Conservation (phyloP, 176 grass and related monocot genomes). For the Zizania latifolia region DNA sequence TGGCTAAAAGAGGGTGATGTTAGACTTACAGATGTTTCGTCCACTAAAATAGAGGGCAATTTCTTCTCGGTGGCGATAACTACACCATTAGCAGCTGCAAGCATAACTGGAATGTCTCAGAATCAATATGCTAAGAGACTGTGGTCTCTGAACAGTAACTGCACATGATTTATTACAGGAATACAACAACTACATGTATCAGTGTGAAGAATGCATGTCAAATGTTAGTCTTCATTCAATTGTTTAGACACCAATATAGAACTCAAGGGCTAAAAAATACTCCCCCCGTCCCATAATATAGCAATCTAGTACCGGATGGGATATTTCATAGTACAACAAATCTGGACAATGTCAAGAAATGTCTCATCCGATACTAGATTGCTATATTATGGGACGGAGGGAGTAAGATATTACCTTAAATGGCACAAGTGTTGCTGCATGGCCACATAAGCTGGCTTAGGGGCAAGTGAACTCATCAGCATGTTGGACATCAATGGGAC, state of each 20-base stretch:
- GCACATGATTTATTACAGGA: neutral
- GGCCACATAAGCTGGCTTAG: neutral
- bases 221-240: conserved; percentile 12
- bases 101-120: neutral
- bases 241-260: neutral
- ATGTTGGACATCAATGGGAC: neutral
- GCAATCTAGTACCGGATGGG: no score
- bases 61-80: conserved; percentile 84
- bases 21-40: conserved; percentile 71
- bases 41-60: conserved; percentile 75
- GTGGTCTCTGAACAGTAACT: neutral
- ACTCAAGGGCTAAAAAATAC: neutral
- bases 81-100: conserved; percentile 76
- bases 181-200: neutral
- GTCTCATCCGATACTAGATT: no score
- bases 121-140: conserved; percentile 5
- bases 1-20: neutral
- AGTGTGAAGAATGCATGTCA: neutral
- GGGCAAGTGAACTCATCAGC: neutral
- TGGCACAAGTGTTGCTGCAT: neutral
- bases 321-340: no score
- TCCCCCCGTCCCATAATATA: no score
- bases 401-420: no score
- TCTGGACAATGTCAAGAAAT: no score
- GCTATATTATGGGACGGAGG: no score